Evolutionary conservation across 202 grass and related monocot genomes (phyloP), one percentile per base, ranked within the genome.

Genomic region (Bolboschoenoplectus hybrid): DNA sequence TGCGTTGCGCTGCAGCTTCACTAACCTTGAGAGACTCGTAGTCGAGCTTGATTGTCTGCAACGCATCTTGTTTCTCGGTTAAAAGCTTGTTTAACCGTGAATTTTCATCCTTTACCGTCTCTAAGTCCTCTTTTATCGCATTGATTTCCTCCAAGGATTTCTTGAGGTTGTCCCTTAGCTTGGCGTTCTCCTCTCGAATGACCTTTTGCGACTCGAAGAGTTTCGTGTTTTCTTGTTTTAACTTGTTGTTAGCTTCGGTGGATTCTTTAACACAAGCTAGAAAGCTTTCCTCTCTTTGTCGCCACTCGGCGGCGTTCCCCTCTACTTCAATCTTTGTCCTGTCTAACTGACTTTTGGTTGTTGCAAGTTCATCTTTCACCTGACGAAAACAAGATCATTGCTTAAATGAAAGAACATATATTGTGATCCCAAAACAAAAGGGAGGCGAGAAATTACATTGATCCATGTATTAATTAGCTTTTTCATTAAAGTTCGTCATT

Each of bases 11-110:
- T 3, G 91, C 89, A 41, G 88, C 90, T 87, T 96, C 93, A 73
- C 90, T 94, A 63, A 96, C 85, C 82, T 95, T 98, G 35, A 98
- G 88, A 77, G 85, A 92, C 41, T 98, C 96, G 0, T 92, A 90
- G 19, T 96, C 90, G 63, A 95, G 93, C n/a, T 90, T 89, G 34
- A 98, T 87, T 17, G 47, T 91, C 81, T 90, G 65, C 67, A 96
- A 91, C 11, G 44, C 53, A 64, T 74, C 75, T 14, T 92, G 91
- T 91, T 94, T 96, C 51, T 96, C 88, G 34, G 83, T 89, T 55
- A 95, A 87, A 47, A 90, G 53, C 70, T 96, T 82, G 46, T 94
- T 93, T 87, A 98, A 85, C 51, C 74, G 71, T 82, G 87, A 91
- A 58, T 92, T 98, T 63, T 98, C 96, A 57, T 85, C 40, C 80